These are phyloP conservation scores for Chaetothyriales sp. DNA, from an alignment of 2,329 filamentous ascomycete genomes.

Conservation along the genomic window DNA sequence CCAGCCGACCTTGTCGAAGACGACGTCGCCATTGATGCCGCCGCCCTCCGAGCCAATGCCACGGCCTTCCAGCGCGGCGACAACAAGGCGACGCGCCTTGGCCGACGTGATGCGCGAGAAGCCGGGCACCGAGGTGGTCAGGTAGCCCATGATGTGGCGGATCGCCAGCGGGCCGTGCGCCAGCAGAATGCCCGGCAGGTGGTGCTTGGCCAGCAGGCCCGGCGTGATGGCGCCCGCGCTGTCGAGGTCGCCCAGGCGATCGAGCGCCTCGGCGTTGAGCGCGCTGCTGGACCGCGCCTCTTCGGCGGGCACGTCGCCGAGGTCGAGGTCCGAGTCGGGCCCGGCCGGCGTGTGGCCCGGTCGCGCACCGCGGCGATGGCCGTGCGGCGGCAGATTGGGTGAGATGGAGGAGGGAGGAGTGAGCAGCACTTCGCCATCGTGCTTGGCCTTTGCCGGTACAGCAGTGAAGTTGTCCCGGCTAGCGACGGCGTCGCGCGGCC, in stretches of 20 bases:
- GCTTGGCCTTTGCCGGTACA: constrained; percentile 19
- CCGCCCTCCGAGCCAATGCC: constrained; percentile 40
- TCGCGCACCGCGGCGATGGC: constrained; percentile 51
- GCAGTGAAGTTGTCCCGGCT: constrained; percentile 25
- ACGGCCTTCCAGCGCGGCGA: constrained; percentile 78
- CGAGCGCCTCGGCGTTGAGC: constrained; percentile 32
- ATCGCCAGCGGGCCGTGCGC: constrained; percentile 85
- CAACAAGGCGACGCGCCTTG: constrained; percentile 80
- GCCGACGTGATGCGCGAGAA: constrained; percentile 73
- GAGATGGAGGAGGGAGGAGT: constrained; percentile 95
- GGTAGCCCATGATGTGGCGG: constrained; percentile 85
- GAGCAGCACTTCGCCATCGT: constrained; percentile 42
- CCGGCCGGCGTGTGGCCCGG: constrained; percentile 23
- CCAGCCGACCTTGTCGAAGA: constrained; percentile 93
- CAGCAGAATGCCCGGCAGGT: constrained; percentile 81
- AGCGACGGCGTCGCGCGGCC: constrained; percentile 27
- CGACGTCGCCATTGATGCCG: constrained; percentile 42
- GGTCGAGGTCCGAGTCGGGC: constrained; percentile 76
- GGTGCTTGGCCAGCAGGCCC: constrained; percentile 70
- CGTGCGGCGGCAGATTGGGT: constrained; percentile 69
- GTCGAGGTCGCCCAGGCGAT: constrained; percentile 47
- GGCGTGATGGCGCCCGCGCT: constrained; percentile 72
- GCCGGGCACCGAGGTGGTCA: constrained; percentile 84
- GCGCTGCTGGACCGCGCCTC: constrained; percentile 27
- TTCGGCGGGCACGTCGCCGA: constrained; percentile 55